phyloP scores from a whole-genome alignment of 352 stramenopile genomes.

The Phytophthora pluvialis region DNA sequence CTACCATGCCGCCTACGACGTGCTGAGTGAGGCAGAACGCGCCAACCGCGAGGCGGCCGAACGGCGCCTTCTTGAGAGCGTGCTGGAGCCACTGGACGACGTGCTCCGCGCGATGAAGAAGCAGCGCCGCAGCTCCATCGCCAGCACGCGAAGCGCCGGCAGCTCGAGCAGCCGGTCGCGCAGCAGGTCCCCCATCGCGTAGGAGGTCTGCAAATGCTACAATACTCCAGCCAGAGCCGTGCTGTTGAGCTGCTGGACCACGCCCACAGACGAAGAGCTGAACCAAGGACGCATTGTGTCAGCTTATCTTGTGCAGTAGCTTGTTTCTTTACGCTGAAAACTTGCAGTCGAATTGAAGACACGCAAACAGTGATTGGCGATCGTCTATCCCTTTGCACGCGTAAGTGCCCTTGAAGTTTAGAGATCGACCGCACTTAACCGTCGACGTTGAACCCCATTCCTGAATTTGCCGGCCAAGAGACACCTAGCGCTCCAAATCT shows the following conservation, averaged over 20 bases:
- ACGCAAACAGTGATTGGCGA: background rate
- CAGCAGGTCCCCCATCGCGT: slow-evolving; percentile 12
- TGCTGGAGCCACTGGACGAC: slow-evolving; percentile 22
- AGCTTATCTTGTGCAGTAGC: background rate
- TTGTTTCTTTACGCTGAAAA: no score
- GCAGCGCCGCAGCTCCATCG: slow-evolving; percentile 27
- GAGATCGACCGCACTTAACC: background rate
- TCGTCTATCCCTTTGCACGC: background rate
- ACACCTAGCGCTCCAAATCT: background rate
- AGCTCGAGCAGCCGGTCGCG: slow-evolving; percentile 21
- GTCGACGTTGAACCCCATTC: slow-evolving; percentile 1
- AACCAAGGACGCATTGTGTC: background rate
- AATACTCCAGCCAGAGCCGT: background rate
- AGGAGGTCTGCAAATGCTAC: background rate
- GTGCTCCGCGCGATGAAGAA: slow-evolving; percentile 34
- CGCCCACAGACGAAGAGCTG: no score
- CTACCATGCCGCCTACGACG: slow-evolving; percentile 8
- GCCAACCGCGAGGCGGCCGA: slow-evolving; percentile 30
- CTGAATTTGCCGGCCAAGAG: slow-evolving; percentile 9
- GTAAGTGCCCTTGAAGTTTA: background rate
- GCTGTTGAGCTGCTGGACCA: background rate
- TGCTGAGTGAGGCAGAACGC: slow-evolving; percentile 26
- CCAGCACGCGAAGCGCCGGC: slow-evolving; percentile 26
- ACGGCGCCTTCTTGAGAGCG: slow-evolving; percentile 21
- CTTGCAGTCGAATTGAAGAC: no score